Evolutionary conservation across 1,284 basidiomycete genomes (phyloP).

Genomic region (Fomitiporia mediterranea): DNA sequence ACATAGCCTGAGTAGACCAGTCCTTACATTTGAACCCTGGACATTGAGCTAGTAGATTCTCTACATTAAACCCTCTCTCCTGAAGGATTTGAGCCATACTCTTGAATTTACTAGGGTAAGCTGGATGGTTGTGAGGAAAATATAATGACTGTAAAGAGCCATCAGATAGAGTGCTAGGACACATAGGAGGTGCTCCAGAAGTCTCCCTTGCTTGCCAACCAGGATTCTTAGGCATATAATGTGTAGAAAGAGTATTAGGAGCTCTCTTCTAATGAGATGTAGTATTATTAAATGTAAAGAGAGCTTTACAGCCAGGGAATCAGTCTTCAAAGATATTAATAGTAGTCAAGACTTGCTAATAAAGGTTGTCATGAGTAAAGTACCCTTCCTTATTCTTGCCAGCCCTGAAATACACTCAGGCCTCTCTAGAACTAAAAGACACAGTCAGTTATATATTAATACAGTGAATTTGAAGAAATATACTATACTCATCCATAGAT

Average conservation of each 20-base stretch:
- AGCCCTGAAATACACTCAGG: constrained; percentile 20
- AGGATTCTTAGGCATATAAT: constrained; percentile 19
- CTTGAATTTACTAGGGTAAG: constrained; percentile 25
- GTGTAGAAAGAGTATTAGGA: constrained; percentile 20
- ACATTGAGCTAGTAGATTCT: constrained; percentile 20
- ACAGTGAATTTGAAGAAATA: neutral
- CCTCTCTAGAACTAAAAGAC: neutral
- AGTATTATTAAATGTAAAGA: constrained; percentile 25
- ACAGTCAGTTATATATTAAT: neutral
- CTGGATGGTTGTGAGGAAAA: constrained; percentile 23
- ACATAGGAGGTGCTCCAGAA: neutral
- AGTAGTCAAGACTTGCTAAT: constrained; percentile 20
- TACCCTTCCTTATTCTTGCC: constrained; percentile 26
- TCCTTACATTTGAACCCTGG: constrained; percentile 24
- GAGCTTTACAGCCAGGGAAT: constrained; percentile 7
- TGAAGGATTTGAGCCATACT: constrained; percentile 26
- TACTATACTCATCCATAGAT: constrained; percentile 13
- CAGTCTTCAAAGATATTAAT: constrained; percentile 22
- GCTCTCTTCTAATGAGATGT: constrained; percentile 22
- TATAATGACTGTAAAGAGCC: constrained; percentile 24
- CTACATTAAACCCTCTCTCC: constrained; percentile 24
- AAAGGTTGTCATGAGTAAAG: constrained; percentile 21
- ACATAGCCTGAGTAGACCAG: constrained; percentile 10
- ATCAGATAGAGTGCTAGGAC: constrained; percentile 16
- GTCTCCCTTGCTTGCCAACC: constrained; percentile 5